Base-by-base conservation (phyloP, 805 yeast genomes). In the Metschnikowia picachoensis region DNA sequence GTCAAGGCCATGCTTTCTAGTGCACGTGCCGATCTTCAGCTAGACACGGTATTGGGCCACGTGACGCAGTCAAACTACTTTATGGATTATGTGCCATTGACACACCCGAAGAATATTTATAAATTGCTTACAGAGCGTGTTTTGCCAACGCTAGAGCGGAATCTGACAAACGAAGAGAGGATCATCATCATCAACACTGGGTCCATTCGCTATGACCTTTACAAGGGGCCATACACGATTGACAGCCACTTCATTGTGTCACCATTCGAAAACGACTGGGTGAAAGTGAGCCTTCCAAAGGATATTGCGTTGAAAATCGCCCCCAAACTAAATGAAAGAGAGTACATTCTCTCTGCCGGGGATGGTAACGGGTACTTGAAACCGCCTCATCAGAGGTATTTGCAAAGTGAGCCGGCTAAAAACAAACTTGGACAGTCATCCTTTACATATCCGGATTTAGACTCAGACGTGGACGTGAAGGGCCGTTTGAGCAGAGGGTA, bases 221-320 rank as follows among this genome's bases (percentile, higher is more conserved):
- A 85, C 67, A 78, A 82, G 60, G 98, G 97, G 0, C 82, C 85
- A 1, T 91, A 84, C 61, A 90, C 96, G 0, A 68, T 69, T 37
- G 95, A 90, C 62, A 74, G 92, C 0, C 85, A 85, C 55, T 92
- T 74, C 60, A 87, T 85, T 37, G 87, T 92, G 0, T 82, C 95
- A 0, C 97, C 98, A 0, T 91, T 89, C 65, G 73, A 79, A 43
- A 89, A 90, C 59, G 75, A 75, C 35, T 92, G 97, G 97, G 77
- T 73, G 30, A 79, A 76, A 41, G 62, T 91, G 12, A 68, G 74
- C 6, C 62, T 91, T 2, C 87, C 94, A 0, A 70, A 73, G 44
- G 49, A 64, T 2, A 58, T 82, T 4, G 96, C 95, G 0, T 49
- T 68, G 8, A 61, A 67, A 47, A 67, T 90, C 0, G 73, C 80